Conservation (phyloP, 2,329 filamentous ascomycete genomes). For the Cercospora sojina region DNA sequence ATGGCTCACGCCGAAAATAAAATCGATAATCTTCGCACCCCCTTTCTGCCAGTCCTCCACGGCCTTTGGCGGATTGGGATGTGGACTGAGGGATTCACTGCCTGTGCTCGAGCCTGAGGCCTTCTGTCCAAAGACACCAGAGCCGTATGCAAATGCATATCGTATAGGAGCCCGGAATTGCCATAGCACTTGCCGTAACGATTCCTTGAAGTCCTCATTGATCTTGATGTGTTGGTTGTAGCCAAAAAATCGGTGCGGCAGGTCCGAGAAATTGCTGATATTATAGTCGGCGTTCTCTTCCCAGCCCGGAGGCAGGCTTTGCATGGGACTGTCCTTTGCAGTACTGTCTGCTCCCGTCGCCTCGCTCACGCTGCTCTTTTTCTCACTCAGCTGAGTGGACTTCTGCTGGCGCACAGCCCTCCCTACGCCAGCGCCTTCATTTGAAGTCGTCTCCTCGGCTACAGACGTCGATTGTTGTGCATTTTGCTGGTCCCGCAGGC, state of each 20-base stretch:
- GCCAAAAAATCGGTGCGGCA: conserved; percentile 79
- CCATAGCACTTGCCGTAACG: conserved; percentile 80
- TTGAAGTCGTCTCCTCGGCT: conserved; percentile 12
- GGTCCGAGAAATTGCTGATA: conserved; percentile 71
- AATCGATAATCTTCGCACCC: conserved; percentile 94
- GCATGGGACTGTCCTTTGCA: conserved; percentile 29
- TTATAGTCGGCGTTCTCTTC: conserved; percentile 71
- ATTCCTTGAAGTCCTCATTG: conserved; percentile 92
- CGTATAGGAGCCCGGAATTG: conserved; percentile 90
- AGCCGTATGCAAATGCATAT: conserved; percentile 96
- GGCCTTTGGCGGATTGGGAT: conserved; percentile 77
- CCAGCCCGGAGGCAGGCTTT: conserved; percentile 59
- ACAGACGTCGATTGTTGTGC: conserved; percentile 10
- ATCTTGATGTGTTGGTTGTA: conserved; percentile 96
- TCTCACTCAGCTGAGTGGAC: conserved; percentile 9
- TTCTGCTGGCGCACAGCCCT: conserved; percentile 14
- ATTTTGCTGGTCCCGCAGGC: conserved; percentile 22
- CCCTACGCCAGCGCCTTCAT: background rate
- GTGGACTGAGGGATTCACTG: conserved; percentile 60
- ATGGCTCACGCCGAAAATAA: conserved; percentile 93
- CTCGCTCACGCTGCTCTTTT: conserved; percentile 17
- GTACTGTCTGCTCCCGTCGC: conserved; percentile 22
- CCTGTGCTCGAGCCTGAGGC: conserved; percentile 43
- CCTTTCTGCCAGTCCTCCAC: conserved; percentile 83
- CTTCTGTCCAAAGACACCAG: conserved; percentile 87